These are phyloP conservation scores for Cladorrhinum samala DNA, from an alignment of 495 filamentous ascomycete species.

Conservation along the genomic window DNA sequence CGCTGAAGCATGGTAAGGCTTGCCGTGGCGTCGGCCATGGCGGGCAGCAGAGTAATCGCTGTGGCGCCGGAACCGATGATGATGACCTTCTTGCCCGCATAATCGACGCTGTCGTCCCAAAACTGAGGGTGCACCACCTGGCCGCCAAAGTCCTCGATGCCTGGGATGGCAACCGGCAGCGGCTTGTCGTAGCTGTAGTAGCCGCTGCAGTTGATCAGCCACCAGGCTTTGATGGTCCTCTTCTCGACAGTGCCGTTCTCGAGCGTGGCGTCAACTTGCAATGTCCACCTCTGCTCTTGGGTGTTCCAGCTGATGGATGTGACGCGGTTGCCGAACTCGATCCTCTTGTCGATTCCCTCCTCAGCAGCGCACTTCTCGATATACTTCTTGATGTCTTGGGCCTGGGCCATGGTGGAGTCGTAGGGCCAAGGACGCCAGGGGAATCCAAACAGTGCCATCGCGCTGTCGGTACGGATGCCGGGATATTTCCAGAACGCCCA, in stretches of 20 bases:
- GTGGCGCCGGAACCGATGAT: constrained; percentile 56
- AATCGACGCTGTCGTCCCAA: constrained; percentile 51
- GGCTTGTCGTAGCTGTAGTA: constrained; percentile 64
- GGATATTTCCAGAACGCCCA: constrained; percentile 71
- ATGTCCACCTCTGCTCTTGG: constrained; percentile 53
- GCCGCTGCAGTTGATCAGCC: constrained; percentile 57
- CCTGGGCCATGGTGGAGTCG: constrained; percentile 55
- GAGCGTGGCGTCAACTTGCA: constrained; percentile 41
- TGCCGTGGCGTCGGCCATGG: constrained; percentile 40
- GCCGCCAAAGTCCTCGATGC: constrained; percentile 52
- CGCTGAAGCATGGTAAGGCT: constrained; percentile 55
- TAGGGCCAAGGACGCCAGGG: constrained; percentile 61
- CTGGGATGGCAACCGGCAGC: constrained; percentile 50
- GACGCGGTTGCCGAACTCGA: constrained; percentile 55
- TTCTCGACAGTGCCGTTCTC: constrained; percentile 38
- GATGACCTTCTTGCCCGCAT: constrained; percentile 44
- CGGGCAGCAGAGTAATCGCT: constrained; percentile 50
- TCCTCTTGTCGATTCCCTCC: constrained; percentile 56
- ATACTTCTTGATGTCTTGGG: constrained; percentile 54
- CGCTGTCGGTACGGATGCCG: constrained; percentile 61
- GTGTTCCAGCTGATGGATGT: constrained; percentile 54
- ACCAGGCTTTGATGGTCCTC: constrained; percentile 41
- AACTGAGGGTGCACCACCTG: constrained; percentile 56
- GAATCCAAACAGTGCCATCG: constrained; percentile 63
- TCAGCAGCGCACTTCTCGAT: constrained; percentile 52